phyloP scores from a whole-genome alignment of 2,329 filamentous ascomycete species.

The Lanzia echinophila region DNA sequence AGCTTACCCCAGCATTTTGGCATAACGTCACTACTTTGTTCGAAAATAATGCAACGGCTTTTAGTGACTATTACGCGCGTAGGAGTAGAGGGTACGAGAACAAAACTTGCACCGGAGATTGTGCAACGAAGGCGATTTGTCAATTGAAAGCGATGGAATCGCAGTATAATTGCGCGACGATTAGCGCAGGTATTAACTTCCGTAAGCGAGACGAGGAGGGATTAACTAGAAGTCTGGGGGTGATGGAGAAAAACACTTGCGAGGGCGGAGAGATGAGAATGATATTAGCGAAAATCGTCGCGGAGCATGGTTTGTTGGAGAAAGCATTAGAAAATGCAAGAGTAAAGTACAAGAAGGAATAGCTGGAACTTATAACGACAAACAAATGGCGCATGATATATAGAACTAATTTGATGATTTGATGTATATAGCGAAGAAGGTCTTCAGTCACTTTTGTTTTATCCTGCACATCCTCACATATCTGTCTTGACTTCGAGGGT shows the following conservation, averaged over 20 bases:
- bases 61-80: constrained; percentile 41
- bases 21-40: constrained; percentile 48
- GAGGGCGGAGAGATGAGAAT: constrained; percentile 8
- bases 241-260: constrained; percentile 4
- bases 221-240: not conserved
- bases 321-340: constrained; percentile 1
- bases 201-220: constrained; percentile 9
- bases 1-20: constrained; percentile 53
- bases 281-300: constrained; percentile 9
- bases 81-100: constrained; percentile 40
- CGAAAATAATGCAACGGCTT: constrained; percentile 37
- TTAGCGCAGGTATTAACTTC: constrained; percentile 12
- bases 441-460: too few species aligned
- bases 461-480: too few species aligned
- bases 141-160: constrained; percentile 44
- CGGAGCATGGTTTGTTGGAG: constrained; percentile 8
- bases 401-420: too few species aligned
- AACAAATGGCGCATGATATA: too few species aligned
- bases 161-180: constrained; percentile 38
- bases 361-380: too few species aligned
- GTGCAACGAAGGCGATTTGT: constrained; percentile 43
- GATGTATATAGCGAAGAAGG: too few species aligned
- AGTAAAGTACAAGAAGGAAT: constrained; percentile 5
- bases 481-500: too few species aligned
- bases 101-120: constrained; percentile 37